Percentiles rank a stretch among this genome's conserved stretches.
Conservation (phyloP, 306 rosid species). For the Abrus precatorius region DNA sequence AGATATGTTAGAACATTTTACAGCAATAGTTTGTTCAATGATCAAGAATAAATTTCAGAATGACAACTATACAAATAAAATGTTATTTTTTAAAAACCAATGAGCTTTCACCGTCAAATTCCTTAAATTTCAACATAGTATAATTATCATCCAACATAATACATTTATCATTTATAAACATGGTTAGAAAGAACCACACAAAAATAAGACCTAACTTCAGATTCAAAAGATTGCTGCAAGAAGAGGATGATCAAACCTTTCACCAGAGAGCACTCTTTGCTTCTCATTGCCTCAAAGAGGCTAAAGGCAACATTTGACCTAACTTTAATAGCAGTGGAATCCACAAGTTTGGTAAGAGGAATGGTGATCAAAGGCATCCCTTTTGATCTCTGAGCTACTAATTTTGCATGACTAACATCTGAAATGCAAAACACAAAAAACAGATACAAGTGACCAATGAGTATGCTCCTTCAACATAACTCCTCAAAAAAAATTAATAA, state of each 20-base stretch:
- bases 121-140: slow-evolving; percentile 7
- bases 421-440: slow-evolving; percentile 30
- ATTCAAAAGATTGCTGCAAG: slow-evolving; percentile 24
- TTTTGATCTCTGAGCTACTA: slow-evolving; percentile 84
- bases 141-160: neutral
- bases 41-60: slow-evolving; percentile 21
- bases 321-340: slow-evolving; percentile 69
- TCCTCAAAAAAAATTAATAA: slow-evolving; percentile 27
- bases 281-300: slow-evolving; percentile 71
- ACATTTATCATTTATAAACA: slow-evolving; percentile 6
- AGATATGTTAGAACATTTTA: neutral
- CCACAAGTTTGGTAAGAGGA: slow-evolving; percentile 72
- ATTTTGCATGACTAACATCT: slow-evolving; percentile 70
- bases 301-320: slow-evolving; percentile 65
- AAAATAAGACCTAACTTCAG: slow-evolving; percentile 1
- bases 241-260: slow-evolving; percentile 58
- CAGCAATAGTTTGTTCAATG: slow-evolving; percentile 6
- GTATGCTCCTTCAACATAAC: slow-evolving; percentile 31
- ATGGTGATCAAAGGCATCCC: slow-evolving; percentile 87
- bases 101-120: slow-evolving; percentile 12
- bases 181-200: slow-evolving; percentile 33
- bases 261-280: slow-evolving; percentile 49
- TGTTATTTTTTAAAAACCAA: neutral
- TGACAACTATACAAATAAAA: slow-evolving; percentile 2
- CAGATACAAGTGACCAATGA: slow-evolving; percentile 27